Percentiles rank a stretch among this genome's conserved stretches.
Conservation (phyloP, 1,284 basidiomycete species). For the Ceratobasidium theobromae region DNA sequence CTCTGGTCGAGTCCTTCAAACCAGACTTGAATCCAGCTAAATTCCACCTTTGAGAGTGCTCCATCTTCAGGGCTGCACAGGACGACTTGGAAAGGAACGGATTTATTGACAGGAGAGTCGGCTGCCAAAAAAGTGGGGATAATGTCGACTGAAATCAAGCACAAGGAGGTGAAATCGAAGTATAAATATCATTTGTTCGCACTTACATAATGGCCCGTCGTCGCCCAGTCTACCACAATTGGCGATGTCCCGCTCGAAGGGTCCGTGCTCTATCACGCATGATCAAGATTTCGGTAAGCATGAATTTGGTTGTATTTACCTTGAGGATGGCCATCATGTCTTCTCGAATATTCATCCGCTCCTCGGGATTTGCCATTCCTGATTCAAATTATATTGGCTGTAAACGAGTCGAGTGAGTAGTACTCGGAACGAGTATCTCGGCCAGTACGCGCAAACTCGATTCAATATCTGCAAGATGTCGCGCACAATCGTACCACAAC, state of each 20-base stretch:
- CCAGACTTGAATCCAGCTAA: conserved; percentile 60
- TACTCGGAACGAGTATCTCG: conserved; percentile 72
- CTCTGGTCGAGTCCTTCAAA: conserved; percentile 54
- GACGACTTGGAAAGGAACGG: too few species aligned
- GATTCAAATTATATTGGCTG: conserved; percentile 8
- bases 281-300: too few species aligned
- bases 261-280: conserved; percentile 59
- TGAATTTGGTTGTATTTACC: too few species aligned
- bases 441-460: conserved; percentile 68
- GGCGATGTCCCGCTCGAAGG: conserved; percentile 54
- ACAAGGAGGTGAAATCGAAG: conserved; percentile 7
- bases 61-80: too few species aligned
- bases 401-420: neutral
- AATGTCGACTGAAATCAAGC: conserved; percentile 57
- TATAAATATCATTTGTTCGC: conserved; percentile 7
- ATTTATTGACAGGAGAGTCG: conserved; percentile 61
- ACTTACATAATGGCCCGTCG: conserved; percentile 62
- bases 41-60: too few species aligned
- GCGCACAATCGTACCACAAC: conserved; percentile 79
- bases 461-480: conserved; percentile 72
- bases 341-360: conserved; percentile 48
- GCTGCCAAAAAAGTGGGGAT: conserved; percentile 68
- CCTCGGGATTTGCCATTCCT: conserved; percentile 36
- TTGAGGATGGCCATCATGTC: conserved; percentile 69
- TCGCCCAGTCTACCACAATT: conserved; percentile 64